Evolutionary conservation across 192 early-diverging fungal genomes (phyloP).

Genomic region (Spizellomyces sp.): DNA sequence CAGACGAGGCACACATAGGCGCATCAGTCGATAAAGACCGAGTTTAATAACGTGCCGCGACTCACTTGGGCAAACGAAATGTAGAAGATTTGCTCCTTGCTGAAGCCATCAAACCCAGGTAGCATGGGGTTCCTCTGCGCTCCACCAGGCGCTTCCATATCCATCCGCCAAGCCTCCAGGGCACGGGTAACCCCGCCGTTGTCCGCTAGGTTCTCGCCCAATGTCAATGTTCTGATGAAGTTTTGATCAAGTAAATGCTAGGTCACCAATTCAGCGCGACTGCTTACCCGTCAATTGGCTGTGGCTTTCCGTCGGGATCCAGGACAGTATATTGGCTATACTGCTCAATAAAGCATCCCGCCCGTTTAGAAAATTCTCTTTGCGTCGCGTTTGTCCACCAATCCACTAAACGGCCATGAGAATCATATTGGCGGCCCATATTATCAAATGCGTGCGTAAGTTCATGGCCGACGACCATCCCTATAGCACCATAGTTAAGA

Average conservation of each 20-base stretch:
- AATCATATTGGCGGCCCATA: constrained; percentile 42
- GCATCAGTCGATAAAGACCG: background rate
- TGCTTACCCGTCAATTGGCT: constrained; percentile 55
- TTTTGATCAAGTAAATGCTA: background rate
- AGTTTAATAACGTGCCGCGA: background rate
- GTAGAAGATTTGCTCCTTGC: constrained; percentile 53
- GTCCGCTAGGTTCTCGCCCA: constrained; percentile 72
- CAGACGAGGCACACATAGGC: background rate
- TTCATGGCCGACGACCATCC: constrained; percentile 56
- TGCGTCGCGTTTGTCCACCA: constrained; percentile 76
- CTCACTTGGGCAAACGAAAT: constrained; percentile 38
- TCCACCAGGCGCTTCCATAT: constrained; percentile 13
- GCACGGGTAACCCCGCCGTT: constrained; percentile 61
- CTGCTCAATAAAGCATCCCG: constrained; percentile 66
- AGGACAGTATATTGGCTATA: constrained; percentile 56
- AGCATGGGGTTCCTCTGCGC: constrained; percentile 31
- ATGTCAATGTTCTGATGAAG: constrained; percentile 33
- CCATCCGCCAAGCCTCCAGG: constrained; percentile 41
- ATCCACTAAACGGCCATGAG: constrained; percentile 36
- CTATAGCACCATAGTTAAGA: constrained; percentile 66
- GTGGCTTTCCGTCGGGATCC: constrained; percentile 34
- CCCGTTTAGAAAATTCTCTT: constrained; percentile 47
- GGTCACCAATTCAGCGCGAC: background rate
- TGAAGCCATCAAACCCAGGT: constrained; percentile 41
- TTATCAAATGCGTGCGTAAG: constrained; percentile 48